Percentiles rank a stretch among this genome's conserved stretches.
phyloP scores from a whole-genome alignment of 495 filamentous ascomycete species.

The Paragyromitra xinjiangensis region DNA sequence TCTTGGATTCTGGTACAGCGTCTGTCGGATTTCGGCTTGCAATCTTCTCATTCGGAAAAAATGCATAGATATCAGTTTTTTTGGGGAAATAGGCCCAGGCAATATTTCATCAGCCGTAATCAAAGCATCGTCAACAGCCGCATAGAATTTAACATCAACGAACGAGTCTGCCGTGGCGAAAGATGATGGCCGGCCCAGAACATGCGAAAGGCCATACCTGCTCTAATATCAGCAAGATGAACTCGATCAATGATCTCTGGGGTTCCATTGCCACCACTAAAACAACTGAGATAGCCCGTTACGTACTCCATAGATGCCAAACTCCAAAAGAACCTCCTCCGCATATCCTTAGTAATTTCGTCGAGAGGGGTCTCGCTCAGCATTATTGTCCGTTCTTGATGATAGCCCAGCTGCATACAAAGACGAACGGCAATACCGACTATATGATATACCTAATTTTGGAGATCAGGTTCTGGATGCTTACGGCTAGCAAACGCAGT shows the following conservation, averaged over 20 bases:
- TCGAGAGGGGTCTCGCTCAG: slow-evolving; percentile 66
- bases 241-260: neutral
- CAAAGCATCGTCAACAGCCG: slow-evolving; percentile 76
- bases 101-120: slow-evolving; percentile 81
- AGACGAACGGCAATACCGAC: slow-evolving; percentile 84
- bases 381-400: slow-evolving; percentile 83
- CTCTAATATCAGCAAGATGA: slow-evolving; percentile 22
- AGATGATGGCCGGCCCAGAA: slow-evolving; percentile 81
- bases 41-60: slow-evolving; percentile 90
- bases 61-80: slow-evolving; percentile 87
- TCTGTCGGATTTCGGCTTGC: slow-evolving; percentile 84
- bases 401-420: slow-evolving; percentile 82
- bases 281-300: neutral
- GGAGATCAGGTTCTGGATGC: slow-evolving; percentile 24
- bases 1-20: slow-evolving; percentile 81
- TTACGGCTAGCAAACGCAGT: neutral
- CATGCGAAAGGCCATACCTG: slow-evolving; percentile 76
- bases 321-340: slow-evolving; percentile 85
- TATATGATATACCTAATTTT: slow-evolving; percentile 74
- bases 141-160: slow-evolving; percentile 83
- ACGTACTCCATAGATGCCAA: slow-evolving; percentile 80
- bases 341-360: slow-evolving; percentile 82
- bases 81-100: slow-evolving; percentile 71
- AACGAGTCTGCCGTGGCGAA: slow-evolving; percentile 81
- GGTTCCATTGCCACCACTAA: neutral